Conservation (phyloP, 495 filamentous ascomycete genomes). For the Penicillium macrosclerotiorum region DNA sequence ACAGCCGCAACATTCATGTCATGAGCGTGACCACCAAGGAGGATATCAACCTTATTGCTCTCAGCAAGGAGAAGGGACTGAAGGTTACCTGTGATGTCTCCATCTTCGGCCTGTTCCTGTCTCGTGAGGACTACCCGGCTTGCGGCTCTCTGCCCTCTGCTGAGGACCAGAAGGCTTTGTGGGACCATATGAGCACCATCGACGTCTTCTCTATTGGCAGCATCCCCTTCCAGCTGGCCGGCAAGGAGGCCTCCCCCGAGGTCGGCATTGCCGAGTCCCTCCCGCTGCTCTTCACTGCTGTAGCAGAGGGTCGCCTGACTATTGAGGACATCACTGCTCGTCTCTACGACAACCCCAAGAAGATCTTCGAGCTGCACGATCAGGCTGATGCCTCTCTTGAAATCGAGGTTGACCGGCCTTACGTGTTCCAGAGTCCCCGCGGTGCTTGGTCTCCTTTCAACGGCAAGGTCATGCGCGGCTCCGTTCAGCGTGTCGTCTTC, state of each 20-base stretch:
- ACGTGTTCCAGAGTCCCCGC: constrained; percentile 51
- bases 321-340: constrained; percentile 69
- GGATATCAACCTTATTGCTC: constrained; percentile 75
- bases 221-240: constrained; percentile 75
- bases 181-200: constrained; percentile 74
- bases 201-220: constrained; percentile 84
- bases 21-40: constrained; percentile 80
- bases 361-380: constrained; percentile 85
- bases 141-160: constrained; percentile 65
- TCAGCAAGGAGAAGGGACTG: constrained; percentile 79
- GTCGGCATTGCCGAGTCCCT: constrained; percentile 74
- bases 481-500: constrained; percentile 78
- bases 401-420: constrained; percentile 69
- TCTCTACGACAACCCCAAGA: constrained; percentile 78
- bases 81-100: constrained; percentile 84
- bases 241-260: constrained; percentile 55
- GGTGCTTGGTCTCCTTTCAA: constrained; percentile 72
- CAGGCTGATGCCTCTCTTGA: constrained; percentile 73
- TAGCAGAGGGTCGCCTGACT: constrained; percentile 71
- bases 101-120: constrained; percentile 77
- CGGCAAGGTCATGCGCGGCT: constrained; percentile 67
- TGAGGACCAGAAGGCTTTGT: constrained; percentile 73
- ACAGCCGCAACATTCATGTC: constrained; percentile 80
- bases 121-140: constrained; percentile 69
- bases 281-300: constrained; percentile 75